Evolutionary conservation across 257 asterid genomes (phyloP), one percentile per base, ranked within the genome.

Genomic region (Ehretia macrophylla): DNA sequence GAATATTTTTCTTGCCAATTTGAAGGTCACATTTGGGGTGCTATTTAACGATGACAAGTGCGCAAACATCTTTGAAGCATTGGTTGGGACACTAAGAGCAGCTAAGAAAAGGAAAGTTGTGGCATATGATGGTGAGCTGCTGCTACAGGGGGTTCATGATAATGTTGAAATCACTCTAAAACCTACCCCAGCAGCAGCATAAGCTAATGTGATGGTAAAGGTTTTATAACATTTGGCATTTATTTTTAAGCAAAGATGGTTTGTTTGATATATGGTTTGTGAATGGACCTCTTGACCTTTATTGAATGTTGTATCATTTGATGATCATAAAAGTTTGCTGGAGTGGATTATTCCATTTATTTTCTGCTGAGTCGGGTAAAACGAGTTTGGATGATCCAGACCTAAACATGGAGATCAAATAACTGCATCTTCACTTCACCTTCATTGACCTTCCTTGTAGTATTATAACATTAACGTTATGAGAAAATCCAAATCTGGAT

Each of bases 11-110:
- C 38, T 20, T 52, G 35, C 9, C 4, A 21, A 10, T 52, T 38
- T 75, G 78, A 85, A 93, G 97, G 96, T 93, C 17, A 86, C 99
- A 23, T 93, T 93, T 47, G 97, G 99, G 0, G 94, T 79, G 75
- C 76, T 89, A 21, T 93, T 93, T 59, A 67, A 83, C 12, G 99
- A 93, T 45, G 97, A 93, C 55, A 68, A 77, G 72, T 93, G 99
- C 53, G 99, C 97, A 18, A 89, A 93, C 90, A 83, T 93, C 74
- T 93, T 93, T 61, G 97, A 93, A 78, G 97, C 97, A 56, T 84
- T 93, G 18, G 97, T 93, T 51, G 99, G 99, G 62, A 93, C 99
- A 32, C 20, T 93, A 55, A 95, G 97, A 21, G 99, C 99, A 32
- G 99, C 95, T 1, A 93, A 93, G 83, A 93, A 61, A 68, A 88